Percentiles rank a stretch among this genome's conserved stretches.
These are phyloP conservation scores for Trichoderma cornu-damae DNA, from an alignment of 2,329 filamentous ascomycete genomes.

Conservation along the genomic window DNA sequence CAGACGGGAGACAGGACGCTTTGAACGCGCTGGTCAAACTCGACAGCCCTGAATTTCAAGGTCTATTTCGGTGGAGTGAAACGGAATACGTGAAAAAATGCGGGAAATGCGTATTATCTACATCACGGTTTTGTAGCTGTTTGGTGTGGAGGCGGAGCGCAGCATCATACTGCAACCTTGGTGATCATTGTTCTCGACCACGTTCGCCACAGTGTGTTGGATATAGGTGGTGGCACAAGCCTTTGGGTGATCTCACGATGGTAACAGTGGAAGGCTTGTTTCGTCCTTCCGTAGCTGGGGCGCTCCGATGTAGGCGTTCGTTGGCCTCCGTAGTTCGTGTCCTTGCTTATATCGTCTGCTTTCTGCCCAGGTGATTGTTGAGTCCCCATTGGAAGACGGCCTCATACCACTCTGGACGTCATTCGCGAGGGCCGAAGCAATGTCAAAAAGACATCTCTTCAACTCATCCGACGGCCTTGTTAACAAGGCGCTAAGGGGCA, in stretches of 20 bases:
- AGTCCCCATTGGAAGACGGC: not conserved
- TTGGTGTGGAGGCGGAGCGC: not conserved
- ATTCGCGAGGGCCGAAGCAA: conserved; percentile 24
- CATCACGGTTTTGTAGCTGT: not conserved
- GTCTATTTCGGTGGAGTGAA: not conserved
- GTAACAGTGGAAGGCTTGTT: conserved; percentile 1
- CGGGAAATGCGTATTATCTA: conserved; percentile 2
- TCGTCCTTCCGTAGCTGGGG: not conserved
- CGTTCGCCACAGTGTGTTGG: not conserved
- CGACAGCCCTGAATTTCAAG: conserved; percentile 13
- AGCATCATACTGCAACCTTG: not conserved
- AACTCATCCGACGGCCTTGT: conserved; percentile 50
- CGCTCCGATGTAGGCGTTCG: conserved; percentile 11
- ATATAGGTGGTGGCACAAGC: not conserved
- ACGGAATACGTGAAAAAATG: not conserved
- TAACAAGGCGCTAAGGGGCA: conserved; percentile 45
- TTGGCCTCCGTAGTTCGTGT: not conserved
- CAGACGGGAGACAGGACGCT: conserved; percentile 3
- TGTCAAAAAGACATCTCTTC: conserved; percentile 52
- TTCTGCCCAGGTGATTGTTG: not conserved
- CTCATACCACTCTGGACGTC: not conserved
- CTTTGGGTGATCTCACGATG: not conserved
- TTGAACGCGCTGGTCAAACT: conserved; percentile 3
- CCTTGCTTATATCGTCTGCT: conserved; percentile 8
- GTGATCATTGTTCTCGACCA: not conserved